These are phyloP conservation scores for Coprinopsis strossmayeri DNA, from an alignment of 768 basidiomycete species.

Conservation along the genomic window DNA sequence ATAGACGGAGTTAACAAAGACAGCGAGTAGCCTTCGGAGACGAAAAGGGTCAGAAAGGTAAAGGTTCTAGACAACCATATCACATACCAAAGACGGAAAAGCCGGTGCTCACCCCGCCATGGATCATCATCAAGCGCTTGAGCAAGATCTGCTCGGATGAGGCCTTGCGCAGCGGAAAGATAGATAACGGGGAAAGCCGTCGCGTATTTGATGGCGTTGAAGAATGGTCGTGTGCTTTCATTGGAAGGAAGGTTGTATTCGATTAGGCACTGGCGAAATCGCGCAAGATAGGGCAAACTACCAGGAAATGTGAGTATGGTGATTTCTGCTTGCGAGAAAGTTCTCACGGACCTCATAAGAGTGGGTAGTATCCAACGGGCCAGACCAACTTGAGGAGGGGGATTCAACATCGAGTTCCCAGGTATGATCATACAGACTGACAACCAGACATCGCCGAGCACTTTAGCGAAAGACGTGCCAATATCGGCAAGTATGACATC, in stretches of 20 bases:
- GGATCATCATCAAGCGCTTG: conserved; percentile 41
- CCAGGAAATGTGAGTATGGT: conserved; percentile 4
- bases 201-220: conserved; percentile 94
- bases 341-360: conserved; percentile 70
- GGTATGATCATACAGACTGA: conserved; percentile 83
- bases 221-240: conserved; percentile 64
- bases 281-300: conserved; percentile 82
- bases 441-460: conserved; percentile 91
- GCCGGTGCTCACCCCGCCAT: conserved; percentile 71
- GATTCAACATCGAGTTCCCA: conserved; percentile 65
- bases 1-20: conserved; percentile 83
- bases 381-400: conserved; percentile 58
- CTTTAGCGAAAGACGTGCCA: conserved; percentile 94
- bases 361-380: conserved; percentile 72
- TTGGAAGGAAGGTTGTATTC: conserved; percentile 68
- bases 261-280: conserved; percentile 89
- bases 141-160: conserved; percentile 55
- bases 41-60: conserved; percentile 4
- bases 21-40: conserved; percentile 66
- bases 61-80: not conserved
- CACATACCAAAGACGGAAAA: conserved; percentile 81
- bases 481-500: conserved; percentile 95
- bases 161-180: conserved; percentile 84
- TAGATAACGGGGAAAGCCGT: conserved; percentile 95
- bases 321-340: not conserved